Evolutionary conservation across 1,284 basidiomycete species (phyloP).

Genomic region (Sporisorium scitamineum): DNA sequence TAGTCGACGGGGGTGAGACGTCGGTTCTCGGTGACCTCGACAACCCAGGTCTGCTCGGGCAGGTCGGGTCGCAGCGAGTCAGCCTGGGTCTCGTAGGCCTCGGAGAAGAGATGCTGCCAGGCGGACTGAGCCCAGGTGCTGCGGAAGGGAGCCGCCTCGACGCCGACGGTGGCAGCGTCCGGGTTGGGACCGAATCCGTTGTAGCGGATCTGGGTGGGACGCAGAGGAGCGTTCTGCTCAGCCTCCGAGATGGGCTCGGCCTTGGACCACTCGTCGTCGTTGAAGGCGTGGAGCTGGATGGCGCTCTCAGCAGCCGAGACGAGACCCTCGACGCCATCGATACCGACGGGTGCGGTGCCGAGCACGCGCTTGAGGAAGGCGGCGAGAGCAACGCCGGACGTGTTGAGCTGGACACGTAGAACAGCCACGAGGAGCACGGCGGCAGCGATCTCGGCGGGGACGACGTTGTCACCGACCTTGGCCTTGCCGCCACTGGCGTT

Average conservation of each 20-base stretch:
- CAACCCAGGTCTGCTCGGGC: conserved; percentile 89
- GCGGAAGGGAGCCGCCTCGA: conserved; percentile 50
- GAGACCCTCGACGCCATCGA: conserved; percentile 58
- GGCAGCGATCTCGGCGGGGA: conserved; percentile 57
- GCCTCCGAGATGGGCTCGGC: conserved; percentile 59
- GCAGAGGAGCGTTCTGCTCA: conserved; percentile 53
- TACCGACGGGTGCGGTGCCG: conserved; percentile 62
- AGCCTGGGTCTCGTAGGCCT: conserved; percentile 63
- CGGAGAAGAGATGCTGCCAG: conserved; percentile 68
- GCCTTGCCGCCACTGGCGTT: conserved; percentile 58
- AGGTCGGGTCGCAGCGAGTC: conserved; percentile 78
- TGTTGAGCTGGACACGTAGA: conserved; percentile 55
- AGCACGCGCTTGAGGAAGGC: conserved; percentile 53
- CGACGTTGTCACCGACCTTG: conserved; percentile 53
- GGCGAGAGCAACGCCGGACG: conserved; percentile 43
- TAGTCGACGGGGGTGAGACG: conserved; percentile 94
- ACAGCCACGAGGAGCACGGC: conserved; percentile 60
- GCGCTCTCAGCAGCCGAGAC: conserved; percentile 53
- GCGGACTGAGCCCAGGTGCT: conserved; percentile 66
- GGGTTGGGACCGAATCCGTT: conserved; percentile 59
- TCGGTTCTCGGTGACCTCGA: conserved; percentile 92
- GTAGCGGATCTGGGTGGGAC: conserved; percentile 61
- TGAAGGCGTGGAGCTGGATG: conserved; percentile 52
- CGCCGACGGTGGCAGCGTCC: conserved; percentile 50
- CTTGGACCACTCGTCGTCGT: conserved; percentile 54